A percentile compares a stretch with the other conserved stretches of the same genome.
Evolutionary conservation across 208 protist species (phyloP).

Genomic region (Crithidia brevicula): DNA sequence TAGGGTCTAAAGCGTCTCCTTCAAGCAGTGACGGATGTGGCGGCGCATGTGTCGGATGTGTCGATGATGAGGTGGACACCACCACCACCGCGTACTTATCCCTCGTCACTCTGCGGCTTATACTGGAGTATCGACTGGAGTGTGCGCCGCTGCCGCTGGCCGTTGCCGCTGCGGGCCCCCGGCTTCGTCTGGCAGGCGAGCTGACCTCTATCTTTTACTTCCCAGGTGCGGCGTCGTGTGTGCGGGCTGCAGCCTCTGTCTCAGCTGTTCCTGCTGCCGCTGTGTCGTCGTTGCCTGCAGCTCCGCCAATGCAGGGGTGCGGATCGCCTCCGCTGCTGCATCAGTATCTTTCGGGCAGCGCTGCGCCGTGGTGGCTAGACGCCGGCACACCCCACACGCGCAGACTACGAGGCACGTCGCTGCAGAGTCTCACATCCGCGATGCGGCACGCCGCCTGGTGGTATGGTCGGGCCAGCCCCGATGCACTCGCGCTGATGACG

Average conservation of each 20-base stretch:
- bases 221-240: slow-evolving; percentile 15
- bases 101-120: background rate
- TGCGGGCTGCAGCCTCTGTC: background rate
- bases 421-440: slow-evolving; percentile 1
- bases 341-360: too few relatives aligned
- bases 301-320: background rate
- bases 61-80: background rate
- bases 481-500: background rate
- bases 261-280: background rate
- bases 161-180: slow-evolving; percentile 22
- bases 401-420: slow-evolving; percentile 8
- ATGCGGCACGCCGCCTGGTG: slow-evolving; percentile 19
- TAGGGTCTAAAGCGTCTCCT: too few relatives aligned
- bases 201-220: slow-evolving; percentile 15
- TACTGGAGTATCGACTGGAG: slow-evolving; percentile 8
- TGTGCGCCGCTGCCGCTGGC: slow-evolving; percentile 17
- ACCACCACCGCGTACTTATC: background rate
- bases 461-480: slow-evolving; percentile 5
- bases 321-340: background rate
- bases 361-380: too few relatives aligned
- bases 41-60: background rate
- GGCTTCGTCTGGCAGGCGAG: slow-evolving; percentile 10
- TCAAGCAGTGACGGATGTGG: too few relatives aligned
- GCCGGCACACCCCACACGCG: too few relatives aligned
- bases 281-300: background rate